phyloP scores from a whole-genome alignment of 192 early-diverging fungal species.

The Rhizophagus prolifer region DNA sequence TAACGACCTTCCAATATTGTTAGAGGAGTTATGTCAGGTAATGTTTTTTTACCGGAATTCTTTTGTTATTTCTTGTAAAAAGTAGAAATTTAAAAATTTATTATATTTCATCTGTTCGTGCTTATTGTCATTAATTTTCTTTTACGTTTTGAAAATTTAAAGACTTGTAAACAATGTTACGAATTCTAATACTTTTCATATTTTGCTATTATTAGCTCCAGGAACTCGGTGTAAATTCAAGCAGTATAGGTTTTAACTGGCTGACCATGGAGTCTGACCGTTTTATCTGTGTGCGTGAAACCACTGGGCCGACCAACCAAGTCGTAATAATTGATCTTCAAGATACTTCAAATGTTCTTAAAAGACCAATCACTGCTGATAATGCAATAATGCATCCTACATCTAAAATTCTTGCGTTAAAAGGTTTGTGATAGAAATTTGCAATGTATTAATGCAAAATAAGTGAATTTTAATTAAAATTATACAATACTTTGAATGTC shows the following conservation, averaged over 20 bases:
- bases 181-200: background rate
- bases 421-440: slow-evolving; percentile 58
- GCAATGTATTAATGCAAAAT: background rate
- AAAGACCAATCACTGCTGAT: slow-evolving; percentile 94
- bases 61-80: too few relatives aligned
- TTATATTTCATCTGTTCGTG: background rate
- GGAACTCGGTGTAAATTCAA: slow-evolving; percentile 84
- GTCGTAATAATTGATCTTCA: slow-evolving; percentile 95
- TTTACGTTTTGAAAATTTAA: background rate
- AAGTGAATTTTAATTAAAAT: background rate
- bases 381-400: slow-evolving; percentile 98
- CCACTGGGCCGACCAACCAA: slow-evolving; percentile 46
- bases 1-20: background rate
- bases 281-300: slow-evolving; percentile 95
- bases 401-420: slow-evolving; percentile 91
- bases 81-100: too few relatives aligned
- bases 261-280: slow-evolving; percentile 98
- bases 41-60: too few relatives aligned
- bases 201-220: slow-evolving; percentile 65
- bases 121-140: background rate
- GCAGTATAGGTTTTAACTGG: slow-evolving; percentile 95
- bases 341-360: slow-evolving; percentile 76
- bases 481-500: background rate
- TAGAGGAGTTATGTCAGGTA: background rate
- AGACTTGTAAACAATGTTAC: background rate